phyloP scores from a whole-genome alignment of 306 rosid species.

The Quercus suber region DNA sequence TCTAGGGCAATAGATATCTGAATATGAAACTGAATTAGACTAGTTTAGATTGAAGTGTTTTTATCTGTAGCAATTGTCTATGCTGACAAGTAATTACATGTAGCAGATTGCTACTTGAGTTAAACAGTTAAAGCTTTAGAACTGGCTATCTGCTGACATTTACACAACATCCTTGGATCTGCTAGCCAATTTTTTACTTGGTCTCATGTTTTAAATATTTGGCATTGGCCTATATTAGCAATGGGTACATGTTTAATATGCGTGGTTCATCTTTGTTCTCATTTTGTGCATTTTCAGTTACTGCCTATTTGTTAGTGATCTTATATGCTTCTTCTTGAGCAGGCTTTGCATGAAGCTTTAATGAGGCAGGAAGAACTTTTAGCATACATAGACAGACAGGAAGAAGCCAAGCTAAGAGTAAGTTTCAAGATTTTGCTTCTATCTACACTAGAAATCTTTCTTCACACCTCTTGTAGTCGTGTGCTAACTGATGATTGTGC shows the following conservation, averaged over 20 bases:
- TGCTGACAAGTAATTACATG: not conserved
- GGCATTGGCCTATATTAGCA: not conserved
- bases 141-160: slow-evolving; percentile 2
- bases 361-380: slow-evolving; percentile 88
- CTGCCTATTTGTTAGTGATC: not conserved
- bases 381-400: slow-evolving; percentile 69
- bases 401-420: slow-evolving; percentile 52
- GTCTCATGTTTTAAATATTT: not conserved
- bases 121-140: not conserved
- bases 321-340: slow-evolving; percentile 20
- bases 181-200: not conserved
- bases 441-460: not conserved
- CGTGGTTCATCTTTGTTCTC: not conserved
- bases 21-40: not conserved
- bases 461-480: not conserved
- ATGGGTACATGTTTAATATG: not conserved
- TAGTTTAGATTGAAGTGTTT: not conserved
- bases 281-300: not conserved
- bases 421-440: slow-evolving; percentile 9
- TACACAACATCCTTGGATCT: slow-evolving; percentile 6
- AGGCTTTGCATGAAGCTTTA: slow-evolving; percentile 84
- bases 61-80: not conserved
- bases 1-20: not conserved
- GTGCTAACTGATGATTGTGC: slow-evolving; percentile 14
- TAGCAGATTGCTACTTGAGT: not conserved